Conservation (phyloP, 192 early-diverging fungal genomes). For the Podila horticola region DNA sequence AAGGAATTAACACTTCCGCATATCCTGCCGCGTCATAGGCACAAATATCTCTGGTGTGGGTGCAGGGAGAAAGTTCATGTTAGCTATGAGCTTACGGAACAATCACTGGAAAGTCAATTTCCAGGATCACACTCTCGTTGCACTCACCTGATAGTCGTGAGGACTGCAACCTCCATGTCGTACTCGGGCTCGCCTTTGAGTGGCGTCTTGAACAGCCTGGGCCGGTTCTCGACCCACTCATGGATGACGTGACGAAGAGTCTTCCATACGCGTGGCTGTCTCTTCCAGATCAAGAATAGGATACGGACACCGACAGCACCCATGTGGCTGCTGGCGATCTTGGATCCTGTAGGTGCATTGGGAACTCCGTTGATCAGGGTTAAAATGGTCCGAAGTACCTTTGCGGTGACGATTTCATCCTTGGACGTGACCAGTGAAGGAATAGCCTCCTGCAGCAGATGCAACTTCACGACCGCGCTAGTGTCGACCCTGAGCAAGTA, state of each 20-base stretch:
- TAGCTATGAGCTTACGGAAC: background rate
- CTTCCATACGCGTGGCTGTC: slow-evolving; percentile 65
- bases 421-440: slow-evolving; percentile 56
- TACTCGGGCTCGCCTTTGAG: slow-evolving; percentile 38
- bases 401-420: slow-evolving; percentile 60
- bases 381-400: slow-evolving; percentile 55
- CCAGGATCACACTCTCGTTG: background rate
- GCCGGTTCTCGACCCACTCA: slow-evolving; percentile 59
- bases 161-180: slow-evolving; percentile 61
- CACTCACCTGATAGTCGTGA: slow-evolving; percentile 58
- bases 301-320: slow-evolving; percentile 60
- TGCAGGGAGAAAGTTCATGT: background rate
- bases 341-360: slow-evolving; percentile 24
- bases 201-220: slow-evolving; percentile 29
- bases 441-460: slow-evolving; percentile 56
- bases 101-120: background rate
- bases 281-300: slow-evolving; percentile 53
- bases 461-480: slow-evolving; percentile 33
- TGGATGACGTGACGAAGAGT: slow-evolving; percentile 58
- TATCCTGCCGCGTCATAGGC: slow-evolving; percentile 50
- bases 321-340: slow-evolving; percentile 45
- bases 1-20: slow-evolving; percentile 60
- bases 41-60: slow-evolving; percentile 55
- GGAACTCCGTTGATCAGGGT: slow-evolving; percentile 53
- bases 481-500: slow-evolving; percentile 55